These are phyloP conservation scores for Blastocystis sp. DNA, from an alignment of 352 stramenopile genomes.

Conservation along the genomic window DNA sequence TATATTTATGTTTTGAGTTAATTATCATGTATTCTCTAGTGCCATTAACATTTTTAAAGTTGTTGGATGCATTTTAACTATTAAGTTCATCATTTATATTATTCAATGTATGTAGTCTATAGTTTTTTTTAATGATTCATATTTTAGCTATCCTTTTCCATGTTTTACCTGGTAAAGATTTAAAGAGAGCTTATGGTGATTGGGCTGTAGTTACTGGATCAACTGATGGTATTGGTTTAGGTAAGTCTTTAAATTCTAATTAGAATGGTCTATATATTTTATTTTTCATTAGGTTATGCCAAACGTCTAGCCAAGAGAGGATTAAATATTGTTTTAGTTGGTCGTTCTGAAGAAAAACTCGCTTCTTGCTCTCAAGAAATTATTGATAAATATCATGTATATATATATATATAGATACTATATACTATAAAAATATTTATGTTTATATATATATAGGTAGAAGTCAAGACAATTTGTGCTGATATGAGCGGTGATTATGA, in stretches of 20 bases:
- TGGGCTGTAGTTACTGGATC: slow-evolving; percentile 89
- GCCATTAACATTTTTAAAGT: too few species aligned
- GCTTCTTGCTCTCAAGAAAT: slow-evolving; percentile 75
- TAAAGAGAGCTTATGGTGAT: slow-evolving; percentile 73
- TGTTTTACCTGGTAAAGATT: slow-evolving; percentile 67
- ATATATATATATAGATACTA: slow-evolving; percentile 62
- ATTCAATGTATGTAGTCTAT: too few species aligned
- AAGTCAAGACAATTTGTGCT: slow-evolving; percentile 49
- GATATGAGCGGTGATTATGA: slow-evolving; percentile 45
- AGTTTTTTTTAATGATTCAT: too few species aligned
- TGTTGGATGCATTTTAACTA: too few species aligned
- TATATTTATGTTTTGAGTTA: too few species aligned
- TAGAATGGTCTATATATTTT: slow-evolving; percentile 83
- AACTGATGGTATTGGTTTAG: slow-evolving; percentile 74
- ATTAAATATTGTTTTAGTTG: slow-evolving; percentile 87
- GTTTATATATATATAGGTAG: slow-evolving; percentile 10
- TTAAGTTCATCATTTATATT: too few species aligned
- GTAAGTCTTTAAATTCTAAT: slow-evolving; percentile 69
- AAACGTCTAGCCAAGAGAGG: slow-evolving; percentile 83
- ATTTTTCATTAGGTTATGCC: slow-evolving; percentile 70
- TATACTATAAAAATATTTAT: slow-evolving; percentile 45
- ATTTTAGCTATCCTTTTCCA: too few species aligned
- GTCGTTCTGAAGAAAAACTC: slow-evolving; percentile 78
- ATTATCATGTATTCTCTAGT: too few species aligned
- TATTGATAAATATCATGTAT: slow-evolving; percentile 61